phyloP scores from a whole-genome alignment of 1,284 basidiomycete genomes.

The Ceratobasidium sp. region DNA sequence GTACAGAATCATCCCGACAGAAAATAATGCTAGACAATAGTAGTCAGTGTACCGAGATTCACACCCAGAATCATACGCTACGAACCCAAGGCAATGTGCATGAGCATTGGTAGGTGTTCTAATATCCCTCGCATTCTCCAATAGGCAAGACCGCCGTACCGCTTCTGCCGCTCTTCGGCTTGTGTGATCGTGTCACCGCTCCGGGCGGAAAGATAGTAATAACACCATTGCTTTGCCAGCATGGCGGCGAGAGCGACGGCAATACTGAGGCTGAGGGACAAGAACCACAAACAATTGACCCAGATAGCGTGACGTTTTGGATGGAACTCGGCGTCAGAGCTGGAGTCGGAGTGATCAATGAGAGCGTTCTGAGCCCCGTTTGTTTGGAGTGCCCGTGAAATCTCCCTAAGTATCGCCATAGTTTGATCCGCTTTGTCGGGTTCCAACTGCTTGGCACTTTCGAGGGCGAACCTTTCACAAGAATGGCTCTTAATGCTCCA shows the following conservation, averaged over 20 bases:
- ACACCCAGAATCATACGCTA: background rate
- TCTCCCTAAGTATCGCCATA: background rate
- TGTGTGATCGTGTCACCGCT: conserved; percentile 20
- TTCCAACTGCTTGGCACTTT: conserved; percentile 10
- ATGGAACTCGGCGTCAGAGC: too few species aligned
- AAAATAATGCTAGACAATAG: background rate
- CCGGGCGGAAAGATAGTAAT: conserved; percentile 14
- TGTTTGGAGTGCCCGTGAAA: background rate
- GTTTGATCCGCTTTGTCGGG: background rate
- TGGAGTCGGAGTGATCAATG: too few species aligned
- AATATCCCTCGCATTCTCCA: conserved; percentile 24
- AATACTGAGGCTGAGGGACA: conserved; percentile 19
- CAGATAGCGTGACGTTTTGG: too few species aligned
- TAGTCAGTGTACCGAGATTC: background rate
- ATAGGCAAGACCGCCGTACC: conserved; percentile 1
- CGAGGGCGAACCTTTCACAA: background rate
- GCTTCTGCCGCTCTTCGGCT: conserved; percentile 13
- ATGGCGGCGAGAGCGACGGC: conserved; percentile 1
- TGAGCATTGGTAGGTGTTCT: conserved; percentile 16
- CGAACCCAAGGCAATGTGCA: conserved; percentile 26
- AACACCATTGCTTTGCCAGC: conserved; percentile 3
- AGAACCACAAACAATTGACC: conserved; percentile 1
- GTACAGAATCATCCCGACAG: conserved; percentile 10
- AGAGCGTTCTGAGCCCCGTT: too few species aligned
- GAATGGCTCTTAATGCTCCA: too few species aligned